phyloP scores from a whole-genome alignment of 495 filamentous ascomycete genomes.

The Cercophora samala region DNA sequence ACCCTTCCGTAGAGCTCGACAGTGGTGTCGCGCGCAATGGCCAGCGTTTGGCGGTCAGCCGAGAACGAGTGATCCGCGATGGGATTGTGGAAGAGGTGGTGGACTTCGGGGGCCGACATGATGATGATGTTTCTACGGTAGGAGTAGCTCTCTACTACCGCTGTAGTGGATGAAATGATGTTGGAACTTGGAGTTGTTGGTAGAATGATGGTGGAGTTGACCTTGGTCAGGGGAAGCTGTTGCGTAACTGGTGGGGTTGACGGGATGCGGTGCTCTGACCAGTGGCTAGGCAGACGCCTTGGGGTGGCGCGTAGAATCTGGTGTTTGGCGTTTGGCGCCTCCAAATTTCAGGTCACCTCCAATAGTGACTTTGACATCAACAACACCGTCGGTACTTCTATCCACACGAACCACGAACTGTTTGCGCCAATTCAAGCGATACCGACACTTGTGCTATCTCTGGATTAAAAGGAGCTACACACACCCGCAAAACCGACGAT shows the following conservation, averaged over 20 bases:
- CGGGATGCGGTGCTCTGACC: neutral
- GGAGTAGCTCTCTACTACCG: slow-evolving; percentile 99
- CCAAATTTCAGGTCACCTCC: neutral
- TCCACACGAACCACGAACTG: neutral
- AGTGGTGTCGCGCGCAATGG: slow-evolving; percentile 84
- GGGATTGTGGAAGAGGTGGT: slow-evolving; percentile 94
- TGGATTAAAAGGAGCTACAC: neutral
- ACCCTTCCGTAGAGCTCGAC: slow-evolving; percentile 81
- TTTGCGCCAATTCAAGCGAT: neutral
- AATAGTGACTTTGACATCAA: neutral
- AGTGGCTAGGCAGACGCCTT: neutral
- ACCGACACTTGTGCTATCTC: neutral
- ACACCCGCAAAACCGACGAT: slow-evolving; percentile 25
- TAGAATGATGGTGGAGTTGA: slow-evolving; percentile 10
- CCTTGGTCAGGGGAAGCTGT: slow-evolving; percentile 14
- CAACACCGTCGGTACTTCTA: neutral
- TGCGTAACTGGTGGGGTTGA: slow-evolving; percentile 21
- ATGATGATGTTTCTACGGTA: slow-evolving; percentile 55
- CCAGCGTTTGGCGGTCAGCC: slow-evolving; percentile 80
- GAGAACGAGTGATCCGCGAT: slow-evolving; percentile 99
- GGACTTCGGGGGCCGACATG: slow-evolving; percentile 85
- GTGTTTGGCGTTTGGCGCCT: slow-evolving; percentile 8
- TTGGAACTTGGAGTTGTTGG: slow-evolving; percentile 10
- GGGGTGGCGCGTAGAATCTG: slow-evolving; percentile 3
- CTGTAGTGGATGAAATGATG: slow-evolving; percentile 21